phyloP scores from a whole-genome alignment of 2,329 filamentous ascomycete species.

The Penicillium verrucosum region DNA sequence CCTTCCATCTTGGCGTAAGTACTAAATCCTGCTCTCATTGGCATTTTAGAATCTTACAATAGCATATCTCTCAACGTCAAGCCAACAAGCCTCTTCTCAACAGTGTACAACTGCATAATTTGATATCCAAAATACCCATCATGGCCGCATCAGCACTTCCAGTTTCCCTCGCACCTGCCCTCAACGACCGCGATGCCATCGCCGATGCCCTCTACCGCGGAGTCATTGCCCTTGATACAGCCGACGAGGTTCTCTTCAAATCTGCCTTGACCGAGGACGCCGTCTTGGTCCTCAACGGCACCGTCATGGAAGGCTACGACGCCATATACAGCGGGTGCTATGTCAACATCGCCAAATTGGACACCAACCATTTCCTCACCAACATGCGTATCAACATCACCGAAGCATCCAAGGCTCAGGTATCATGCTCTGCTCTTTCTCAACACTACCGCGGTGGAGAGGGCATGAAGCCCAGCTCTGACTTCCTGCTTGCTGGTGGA shows the following conservation, averaged over 20 bases:
- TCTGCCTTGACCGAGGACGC: constrained; percentile 28
- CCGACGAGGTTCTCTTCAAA: constrained; percentile 28
- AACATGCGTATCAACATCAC: constrained; percentile 22
- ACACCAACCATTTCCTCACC: constrained; percentile 27
- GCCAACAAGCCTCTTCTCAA: neutral
- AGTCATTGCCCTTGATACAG: constrained; percentile 28
- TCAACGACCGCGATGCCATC: constrained; percentile 31
- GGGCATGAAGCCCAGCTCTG: constrained; percentile 24
- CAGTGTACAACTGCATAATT: neutral
- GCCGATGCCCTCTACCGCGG: constrained; percentile 33
- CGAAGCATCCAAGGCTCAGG: constrained; percentile 12
- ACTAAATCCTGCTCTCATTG: neutral
- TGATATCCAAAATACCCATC: neutral
- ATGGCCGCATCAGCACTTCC: neutral
- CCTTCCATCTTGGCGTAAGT: neutral
- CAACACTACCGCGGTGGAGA: constrained; percentile 23
- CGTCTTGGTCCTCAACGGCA: constrained; percentile 18
- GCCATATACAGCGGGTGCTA: constrained; percentile 21
- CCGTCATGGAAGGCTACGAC: constrained; percentile 17
- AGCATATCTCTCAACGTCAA: neutral
- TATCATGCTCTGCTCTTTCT: constrained; percentile 19
- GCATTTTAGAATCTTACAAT: neutral
- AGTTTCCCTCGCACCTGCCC: constrained; percentile 4
- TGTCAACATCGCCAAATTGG: constrained; percentile 24
- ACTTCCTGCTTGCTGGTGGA: constrained; percentile 24